Evolutionary conservation across 2,329 filamentous ascomycete genomes (phyloP).

Genomic region (Aureobasidium sp.): DNA sequence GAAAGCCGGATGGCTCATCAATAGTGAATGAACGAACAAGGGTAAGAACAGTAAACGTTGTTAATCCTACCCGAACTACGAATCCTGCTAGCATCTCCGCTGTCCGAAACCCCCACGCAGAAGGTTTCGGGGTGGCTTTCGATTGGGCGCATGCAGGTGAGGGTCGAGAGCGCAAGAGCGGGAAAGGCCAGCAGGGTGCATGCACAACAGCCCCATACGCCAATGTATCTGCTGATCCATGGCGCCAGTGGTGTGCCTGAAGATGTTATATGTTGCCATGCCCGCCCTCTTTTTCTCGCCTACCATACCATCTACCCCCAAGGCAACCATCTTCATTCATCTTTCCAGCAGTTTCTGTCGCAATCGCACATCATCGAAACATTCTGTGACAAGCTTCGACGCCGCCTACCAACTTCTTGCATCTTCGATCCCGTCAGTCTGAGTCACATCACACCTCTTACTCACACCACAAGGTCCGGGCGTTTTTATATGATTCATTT

Average conservation of each 20-base stretch:
- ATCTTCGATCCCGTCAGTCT: slow-evolving; percentile 1
- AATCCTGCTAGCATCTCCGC: background rate
- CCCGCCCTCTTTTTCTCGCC: background rate
- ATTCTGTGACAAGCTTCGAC: slow-evolving; percentile 6
- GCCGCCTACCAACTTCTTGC: slow-evolving; percentile 8
- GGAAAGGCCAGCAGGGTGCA: slow-evolving; percentile 14
- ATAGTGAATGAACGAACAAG: background rate
- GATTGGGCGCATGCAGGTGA: slow-evolving; percentile 14
- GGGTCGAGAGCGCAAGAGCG: slow-evolving; percentile 13
- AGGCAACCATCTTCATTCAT: background rate
- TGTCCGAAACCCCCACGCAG: slow-evolving; percentile 14
- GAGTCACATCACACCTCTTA: slow-evolving; percentile 7
- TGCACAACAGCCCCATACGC: slow-evolving; percentile 13
- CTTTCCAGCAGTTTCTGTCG: slow-evolving; percentile 8
- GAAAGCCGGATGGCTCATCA: background rate
- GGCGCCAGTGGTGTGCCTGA: slow-evolving; percentile 10
- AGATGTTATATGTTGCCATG: slow-evolving; percentile 16
- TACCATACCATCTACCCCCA: background rate
- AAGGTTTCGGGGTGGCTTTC: slow-evolving; percentile 11
- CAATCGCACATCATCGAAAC: slow-evolving; percentile 15
- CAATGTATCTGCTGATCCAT: slow-evolving; percentile 16
- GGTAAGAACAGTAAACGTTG: slow-evolving; percentile 7
- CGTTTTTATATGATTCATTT: slow-evolving; percentile 17
- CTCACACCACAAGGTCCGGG: slow-evolving; percentile 18
- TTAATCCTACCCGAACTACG: slow-evolving; percentile 11